Conservation (phyloP, 2,329 filamentous ascomycete genomes). For the Drechslerella dactyloides region DNA sequence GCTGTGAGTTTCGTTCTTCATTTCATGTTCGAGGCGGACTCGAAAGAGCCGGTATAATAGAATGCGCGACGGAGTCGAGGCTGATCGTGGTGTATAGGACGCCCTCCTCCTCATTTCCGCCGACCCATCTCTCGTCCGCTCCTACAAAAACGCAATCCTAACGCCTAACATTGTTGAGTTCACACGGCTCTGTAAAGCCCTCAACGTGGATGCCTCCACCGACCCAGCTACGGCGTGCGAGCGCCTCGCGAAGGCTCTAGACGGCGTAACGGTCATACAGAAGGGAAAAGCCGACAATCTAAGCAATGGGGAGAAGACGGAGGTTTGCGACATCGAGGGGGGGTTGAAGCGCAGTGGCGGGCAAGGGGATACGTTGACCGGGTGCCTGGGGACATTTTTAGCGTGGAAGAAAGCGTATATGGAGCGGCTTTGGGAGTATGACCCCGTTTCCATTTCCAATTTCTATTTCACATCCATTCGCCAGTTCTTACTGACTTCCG, state of each 20-base stretch:
- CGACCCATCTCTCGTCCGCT: conserved; percentile 75
- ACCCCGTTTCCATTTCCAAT: conserved; percentile 2
- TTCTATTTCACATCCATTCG: neutral
- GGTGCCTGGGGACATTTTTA: conserved; percentile 83
- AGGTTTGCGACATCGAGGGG: conserved; percentile 77
- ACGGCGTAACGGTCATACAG: conserved; percentile 87
- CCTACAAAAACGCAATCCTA: conserved; percentile 82
- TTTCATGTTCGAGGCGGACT: no score
- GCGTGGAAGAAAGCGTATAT: conserved; percentile 88
- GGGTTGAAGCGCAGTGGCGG: conserved; percentile 90
- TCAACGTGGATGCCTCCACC: conserved; percentile 68
- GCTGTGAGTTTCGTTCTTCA: conserved; percentile 60
- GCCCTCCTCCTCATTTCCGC: conserved; percentile 79
- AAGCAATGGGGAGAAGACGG: conserved; percentile 76
- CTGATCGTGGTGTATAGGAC: conserved; percentile 62
- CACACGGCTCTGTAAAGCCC: conserved; percentile 75
- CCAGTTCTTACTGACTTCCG: no score
- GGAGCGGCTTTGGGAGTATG: conserved; percentile 75
- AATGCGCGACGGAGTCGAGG: no score
- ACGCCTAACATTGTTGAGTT: conserved; percentile 98
- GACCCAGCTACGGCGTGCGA: conserved; percentile 65
- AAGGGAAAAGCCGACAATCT: conserved; percentile 86
- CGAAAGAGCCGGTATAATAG: no score
- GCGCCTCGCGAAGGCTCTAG: conserved; percentile 76
- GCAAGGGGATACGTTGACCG: conserved; percentile 94